Evolutionary conservation across 768 basidiomycete species (phyloP).

Genomic region (Hypholoma sublateritium): DNA sequence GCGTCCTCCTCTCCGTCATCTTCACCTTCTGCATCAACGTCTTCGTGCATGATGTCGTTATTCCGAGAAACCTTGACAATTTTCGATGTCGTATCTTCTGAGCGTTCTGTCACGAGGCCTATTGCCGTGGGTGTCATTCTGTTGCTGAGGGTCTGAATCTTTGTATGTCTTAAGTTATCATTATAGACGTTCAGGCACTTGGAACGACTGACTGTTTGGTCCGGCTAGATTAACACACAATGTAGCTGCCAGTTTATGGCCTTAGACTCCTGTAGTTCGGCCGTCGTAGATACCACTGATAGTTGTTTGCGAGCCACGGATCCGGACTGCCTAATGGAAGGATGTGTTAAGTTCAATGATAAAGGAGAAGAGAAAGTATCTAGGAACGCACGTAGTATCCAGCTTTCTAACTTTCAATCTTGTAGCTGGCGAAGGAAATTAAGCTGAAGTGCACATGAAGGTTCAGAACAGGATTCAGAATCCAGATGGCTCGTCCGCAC

Average conservation of each 20-base stretch:
- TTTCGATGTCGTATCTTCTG: not conserved
- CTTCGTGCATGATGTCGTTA: not conserved
- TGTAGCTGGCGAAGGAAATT: not conserved
- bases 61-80: not conserved
- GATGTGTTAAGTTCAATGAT: no score
- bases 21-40: constrained; percentile 16
- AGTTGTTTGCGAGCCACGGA: no score
- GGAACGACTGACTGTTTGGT: no score
- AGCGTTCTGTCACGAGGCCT: not conserved
- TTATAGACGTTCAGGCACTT: no score
- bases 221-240: no score
- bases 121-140: constrained; percentile 5
- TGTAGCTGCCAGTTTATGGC: no score
- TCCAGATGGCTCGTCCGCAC: no score
- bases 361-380: no score
- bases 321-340: no score
- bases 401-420: not conserved
- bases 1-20: constrained; percentile 24
- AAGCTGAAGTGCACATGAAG: not conserved
- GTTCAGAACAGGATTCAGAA: not conserved
- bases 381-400: not conserved
- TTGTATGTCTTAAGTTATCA: no score
- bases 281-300: no score
- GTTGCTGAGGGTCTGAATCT: not conserved
- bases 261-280: no score